These are phyloP conservation scores for Ogataea polymorpha DNA, from an alignment of 805 yeast genomes.

Conservation along the genomic window DNA sequence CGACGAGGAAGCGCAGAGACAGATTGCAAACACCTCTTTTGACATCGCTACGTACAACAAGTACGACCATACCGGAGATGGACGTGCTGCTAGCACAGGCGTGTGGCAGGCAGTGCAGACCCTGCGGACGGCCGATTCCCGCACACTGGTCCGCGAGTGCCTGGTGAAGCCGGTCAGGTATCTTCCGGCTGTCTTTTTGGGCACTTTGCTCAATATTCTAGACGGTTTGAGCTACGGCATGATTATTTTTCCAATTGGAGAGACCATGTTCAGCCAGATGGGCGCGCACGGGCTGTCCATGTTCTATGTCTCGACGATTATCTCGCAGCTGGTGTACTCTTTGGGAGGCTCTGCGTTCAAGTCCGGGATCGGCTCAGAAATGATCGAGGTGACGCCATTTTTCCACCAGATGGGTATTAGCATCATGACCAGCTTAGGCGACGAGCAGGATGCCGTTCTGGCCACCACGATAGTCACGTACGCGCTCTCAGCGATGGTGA, in stretches of 20 bases:
- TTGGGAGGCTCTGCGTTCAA: conserved; percentile 88
- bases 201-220: conserved; percentile 77
- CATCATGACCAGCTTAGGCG: conserved; percentile 53
- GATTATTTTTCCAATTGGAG: conserved; percentile 93
- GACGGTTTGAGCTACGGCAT: conserved; percentile 96
- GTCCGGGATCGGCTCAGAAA: conserved; percentile 93
- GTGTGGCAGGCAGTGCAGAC: conserved; percentile 1
- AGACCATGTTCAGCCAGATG: conserved; percentile 66
- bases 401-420: conserved; percentile 91
- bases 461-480: conserved; percentile 87
- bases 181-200: conserved; percentile 81
- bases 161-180: conserved; percentile 42
- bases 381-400: conserved; percentile 99
- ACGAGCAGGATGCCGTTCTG: conserved; percentile 46
- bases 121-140: conserved; percentile 17
- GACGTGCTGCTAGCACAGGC: conserved; percentile 1
- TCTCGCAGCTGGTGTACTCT: conserved; percentile 84
- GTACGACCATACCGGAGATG: conserved; percentile 3
- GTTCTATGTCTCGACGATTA: conserved; percentile 90
- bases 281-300: conserved; percentile 91
- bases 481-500: conserved; percentile 77
- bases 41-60: not conserved
- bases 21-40: not conserved
- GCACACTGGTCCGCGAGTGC: conserved; percentile 24
- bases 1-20: conserved; percentile 9